These are phyloP conservation scores for Psilocybe azurescens DNA, from an alignment of 768 basidiomycete genomes.

Conservation along the genomic window DNA sequence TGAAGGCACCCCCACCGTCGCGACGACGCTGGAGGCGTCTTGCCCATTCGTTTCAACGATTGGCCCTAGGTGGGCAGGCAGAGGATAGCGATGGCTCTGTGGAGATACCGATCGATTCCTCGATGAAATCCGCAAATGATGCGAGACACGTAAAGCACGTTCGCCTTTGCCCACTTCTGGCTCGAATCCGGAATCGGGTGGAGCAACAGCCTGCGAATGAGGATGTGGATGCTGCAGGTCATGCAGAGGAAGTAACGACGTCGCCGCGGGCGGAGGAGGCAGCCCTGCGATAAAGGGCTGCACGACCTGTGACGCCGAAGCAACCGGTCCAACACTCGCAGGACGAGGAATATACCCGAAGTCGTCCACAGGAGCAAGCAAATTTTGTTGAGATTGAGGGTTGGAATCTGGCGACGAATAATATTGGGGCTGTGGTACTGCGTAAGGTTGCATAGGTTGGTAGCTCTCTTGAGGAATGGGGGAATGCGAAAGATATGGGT, in stretches of 20 bases:
- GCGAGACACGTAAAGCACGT: slow-evolving; percentile 60
- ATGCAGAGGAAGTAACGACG: slow-evolving; percentile 30
- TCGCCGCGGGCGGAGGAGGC: slow-evolving; percentile 37
- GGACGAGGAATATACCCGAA: slow-evolving; percentile 42
- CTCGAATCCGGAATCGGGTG: slow-evolving; percentile 28
- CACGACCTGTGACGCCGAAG: slow-evolving; percentile 34
- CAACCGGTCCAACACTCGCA: slow-evolving; percentile 51
- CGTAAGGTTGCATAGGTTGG: slow-evolving; percentile 21
- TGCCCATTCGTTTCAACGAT: slow-evolving; percentile 1
- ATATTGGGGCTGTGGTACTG: slow-evolving; percentile 17
- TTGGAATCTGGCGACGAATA: slow-evolving; percentile 24
- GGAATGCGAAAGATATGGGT: slow-evolving; percentile 13
- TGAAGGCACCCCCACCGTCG: slow-evolving; percentile 10
- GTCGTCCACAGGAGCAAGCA: slow-evolving; percentile 2
- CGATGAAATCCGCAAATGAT: slow-evolving; percentile 61
- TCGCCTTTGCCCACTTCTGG: slow-evolving; percentile 66
- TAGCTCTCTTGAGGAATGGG: slow-evolving; percentile 12
- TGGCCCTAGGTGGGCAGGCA: slow-evolving; percentile 30
- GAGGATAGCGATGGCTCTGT: slow-evolving; percentile 57
- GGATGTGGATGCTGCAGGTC: slow-evolving; percentile 10
- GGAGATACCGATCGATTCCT: slow-evolving; percentile 69
- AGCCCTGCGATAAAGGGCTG: slow-evolving; percentile 39
- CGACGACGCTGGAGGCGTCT: slow-evolving; percentile 10
- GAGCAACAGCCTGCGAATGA: slow-evolving; percentile 1
- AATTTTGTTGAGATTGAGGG: slow-evolving; percentile 21